Base-by-base conservation (phyloP, 164 flowering plant species). In the Magnolia sinica region DNA sequence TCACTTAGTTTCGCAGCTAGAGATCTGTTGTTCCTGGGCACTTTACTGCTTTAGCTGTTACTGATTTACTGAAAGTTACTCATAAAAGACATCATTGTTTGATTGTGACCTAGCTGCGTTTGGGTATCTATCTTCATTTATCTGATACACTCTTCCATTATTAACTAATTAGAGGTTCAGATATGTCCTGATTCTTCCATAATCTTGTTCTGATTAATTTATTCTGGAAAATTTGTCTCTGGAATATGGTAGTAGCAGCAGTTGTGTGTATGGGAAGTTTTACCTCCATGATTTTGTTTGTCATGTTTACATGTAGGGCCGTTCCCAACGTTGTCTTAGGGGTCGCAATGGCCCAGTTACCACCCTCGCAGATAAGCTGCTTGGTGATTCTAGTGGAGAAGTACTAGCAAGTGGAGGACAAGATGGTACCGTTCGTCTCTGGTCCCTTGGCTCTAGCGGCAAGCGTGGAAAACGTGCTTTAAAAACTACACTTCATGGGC, bases 401-500 rank as follows among this genome's bases (percentile, higher is more conserved):
- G 55, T 88, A 68, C 83, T 90, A 79, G 93, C 91, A 67, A 90
- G 93, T 84, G 93, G 93, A 73, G 93, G 93, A 50, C 89, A 85
- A 70, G 94, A 92, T 82, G 85, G 89, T 55, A 87, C 92, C 22
- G 91, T 92, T 79, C 90, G 93, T 63, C 88, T 91, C 63, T 92
- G 97, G 97, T 88, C 94, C 16, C 84, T 92, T 76, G 68, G 77
- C 69, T 88, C 90, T 18, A 87, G 86, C 70, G 88, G 91, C 16
- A 91, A 88, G 74, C 88, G 89, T 64, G 89, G 97, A 31, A 89
- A 89, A 27, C 88, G 83, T 58, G 90, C 91, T 76, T 76, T 84
- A 50, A 88, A 72, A 78, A 86, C 87, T 73, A 91, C 93, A 61
- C 79, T 91, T 59, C 78, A 85, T 79, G 93, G 94, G 74, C 94